These are phyloP conservation scores for Triticum timopheevii DNA, from an alignment of 176 grass and related monocot species.

Conservation along the genomic window DNA sequence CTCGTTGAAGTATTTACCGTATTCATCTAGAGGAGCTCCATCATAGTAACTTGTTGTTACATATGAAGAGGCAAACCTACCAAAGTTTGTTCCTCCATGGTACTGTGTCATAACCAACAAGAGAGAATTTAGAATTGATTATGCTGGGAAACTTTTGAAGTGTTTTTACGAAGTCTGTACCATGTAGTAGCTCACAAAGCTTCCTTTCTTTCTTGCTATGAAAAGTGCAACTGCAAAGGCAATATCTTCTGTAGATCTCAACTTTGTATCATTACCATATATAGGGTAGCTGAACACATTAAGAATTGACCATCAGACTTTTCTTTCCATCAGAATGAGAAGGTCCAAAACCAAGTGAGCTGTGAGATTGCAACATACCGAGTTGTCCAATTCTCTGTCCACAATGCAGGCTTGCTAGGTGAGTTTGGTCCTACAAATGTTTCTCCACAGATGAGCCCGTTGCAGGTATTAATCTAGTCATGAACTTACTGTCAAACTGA, in stretches of 20 bases:
- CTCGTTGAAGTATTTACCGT: slow-evolving; percentile 47
- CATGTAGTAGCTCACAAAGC: slow-evolving; percentile 99
- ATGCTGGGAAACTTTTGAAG: neutral
- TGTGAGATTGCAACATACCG: slow-evolving; percentile 38
- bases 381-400: slow-evolving; percentile 91
- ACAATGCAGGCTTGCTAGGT: slow-evolving; percentile 73
- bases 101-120: slow-evolving; percentile 53
- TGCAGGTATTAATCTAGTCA: slow-evolving; percentile 86
- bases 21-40: slow-evolving; percentile 93
- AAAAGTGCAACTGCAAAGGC: slow-evolving; percentile 75
- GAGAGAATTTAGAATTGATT: neutral
- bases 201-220: slow-evolving; percentile 79
- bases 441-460: slow-evolving; percentile 71
- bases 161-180: slow-evolving; percentile 19
- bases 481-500: slow-evolving; percentile 12
- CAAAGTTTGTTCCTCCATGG: slow-evolving; percentile 96
- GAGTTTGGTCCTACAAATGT: slow-evolving; percentile 88
- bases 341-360: neutral
- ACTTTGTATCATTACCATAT: slow-evolving; percentile 65
- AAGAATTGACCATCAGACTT: slow-evolving; percentile 14
- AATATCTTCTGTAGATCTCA: slow-evolving; percentile 68
- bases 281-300: slow-evolving; percentile 41
- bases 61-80: slow-evolving; percentile 82
- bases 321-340: neutral
- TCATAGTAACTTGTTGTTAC: slow-evolving; percentile 88